These are phyloP conservation scores for Cylindrotheca fusiformis DNA, from an alignment of 108 stramenopile genomes.

Conservation along the genomic window DNA sequence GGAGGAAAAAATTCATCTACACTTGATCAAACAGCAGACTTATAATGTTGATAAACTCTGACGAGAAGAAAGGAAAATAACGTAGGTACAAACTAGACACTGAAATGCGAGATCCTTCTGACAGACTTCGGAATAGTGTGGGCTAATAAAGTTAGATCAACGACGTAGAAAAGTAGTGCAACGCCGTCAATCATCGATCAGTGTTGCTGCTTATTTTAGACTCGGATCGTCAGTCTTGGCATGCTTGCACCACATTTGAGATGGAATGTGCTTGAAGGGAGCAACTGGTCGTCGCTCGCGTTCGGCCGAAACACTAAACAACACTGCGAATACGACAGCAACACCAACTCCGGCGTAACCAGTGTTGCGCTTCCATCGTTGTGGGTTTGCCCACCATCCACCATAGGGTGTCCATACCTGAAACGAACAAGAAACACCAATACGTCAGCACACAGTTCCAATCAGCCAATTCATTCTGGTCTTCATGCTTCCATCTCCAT, in stretches of 20 bases:
- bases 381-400: conserved; percentile 85
- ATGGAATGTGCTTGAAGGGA: conserved; percentile 44
- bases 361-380: conserved; percentile 76
- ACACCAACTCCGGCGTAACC: conserved; percentile 50
- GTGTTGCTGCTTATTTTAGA: conserved; percentile 29
- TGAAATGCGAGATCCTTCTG: too few relatives aligned
- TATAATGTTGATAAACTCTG: too few relatives aligned
- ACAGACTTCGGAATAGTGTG: too few relatives aligned
- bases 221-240: conserved; percentile 53
- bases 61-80: too few relatives aligned
- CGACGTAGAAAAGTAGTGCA: too few relatives aligned
- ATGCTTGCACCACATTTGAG: conserved; percentile 50
- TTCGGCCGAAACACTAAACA: conserved; percentile 69
- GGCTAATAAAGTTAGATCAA: too few relatives aligned
- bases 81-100: too few relatives aligned
- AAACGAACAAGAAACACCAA: neutral
- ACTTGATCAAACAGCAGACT: too few relatives aligned
- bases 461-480: neutral
- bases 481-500: neutral
- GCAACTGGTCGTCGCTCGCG: conserved; percentile 75
- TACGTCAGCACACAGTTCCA: neutral
- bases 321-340: conserved; percentile 28
- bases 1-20: too few relatives aligned
- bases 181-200: too few relatives aligned
- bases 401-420: conserved; percentile 87